Base-by-base conservation (phyloP, 441 rosid genomes). In the Erodium trifolium region DNA sequence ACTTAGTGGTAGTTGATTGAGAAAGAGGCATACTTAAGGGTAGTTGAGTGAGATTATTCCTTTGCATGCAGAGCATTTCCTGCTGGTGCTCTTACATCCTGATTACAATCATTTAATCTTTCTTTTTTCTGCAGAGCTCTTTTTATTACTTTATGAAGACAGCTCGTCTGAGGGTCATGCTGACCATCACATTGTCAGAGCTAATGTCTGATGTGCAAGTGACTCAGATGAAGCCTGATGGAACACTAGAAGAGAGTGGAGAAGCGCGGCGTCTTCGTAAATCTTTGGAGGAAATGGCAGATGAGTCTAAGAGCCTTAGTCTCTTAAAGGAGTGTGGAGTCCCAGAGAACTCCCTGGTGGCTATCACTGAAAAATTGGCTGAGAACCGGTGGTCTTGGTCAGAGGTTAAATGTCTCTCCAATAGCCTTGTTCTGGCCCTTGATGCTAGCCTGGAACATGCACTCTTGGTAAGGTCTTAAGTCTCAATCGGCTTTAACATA, bases 401-500 rank as follows among this genome's bases (percentile, higher is more conserved):
- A 57, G 93, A 88, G 75, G 92, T 89, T 75, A 92, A 92, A 83
- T 76, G 75, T 83, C 92, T 92, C 60, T 89, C 99, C 59, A 81
- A 82, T 75, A 79, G 87, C 78, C 90, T 95, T 78, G 84, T 95
- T 75, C 83, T 88, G 70, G 96, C 95, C 72, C 99, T 95, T 74
- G 98, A 95, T 85, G 98, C 98, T 62, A 90, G 98, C 84, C 79
- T 95, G 69, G 98, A 92, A 57, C 97, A 95, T 84, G 90, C 99
- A 55, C 88, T 92, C 72, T 74, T 95, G 98, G 99, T 95, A 86
- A 82, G 96, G 77, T 74, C 41, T 29, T 0, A 64, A 64, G 45
- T 64, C 18, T 64, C 37, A 12, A 6, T 64, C 43, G n/a, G 43
- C 18, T 34, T 64, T 64, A 3, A 31, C 23, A 19, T 31, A 35